A percentile compares a stretch with the other conserved stretches of the same genome.
These are phyloP conservation scores for Diplocarpon rosae DNA, from an alignment of 2,329 filamentous ascomycete genomes.

Conservation along the genomic window DNA sequence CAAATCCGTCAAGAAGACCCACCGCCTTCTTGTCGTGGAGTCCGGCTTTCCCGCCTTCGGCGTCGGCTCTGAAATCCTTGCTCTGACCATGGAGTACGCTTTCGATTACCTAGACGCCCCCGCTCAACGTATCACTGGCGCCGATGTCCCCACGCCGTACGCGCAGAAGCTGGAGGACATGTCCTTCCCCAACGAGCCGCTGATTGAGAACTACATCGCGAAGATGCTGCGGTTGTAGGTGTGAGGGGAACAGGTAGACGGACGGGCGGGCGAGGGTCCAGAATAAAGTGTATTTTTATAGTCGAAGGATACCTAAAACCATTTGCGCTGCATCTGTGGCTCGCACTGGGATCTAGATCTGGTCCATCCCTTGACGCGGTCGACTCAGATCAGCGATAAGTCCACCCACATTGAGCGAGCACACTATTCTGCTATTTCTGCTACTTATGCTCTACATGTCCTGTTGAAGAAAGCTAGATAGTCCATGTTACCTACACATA, in stretches of 20 bases:
- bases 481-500: too few species aligned
- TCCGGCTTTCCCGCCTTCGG: constrained; percentile 95
- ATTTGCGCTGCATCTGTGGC: constrained; percentile 2
- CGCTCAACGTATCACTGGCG: constrained; percentile 86
- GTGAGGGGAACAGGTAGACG: not conserved
- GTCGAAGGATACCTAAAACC: constrained; percentile 13
- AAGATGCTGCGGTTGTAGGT: constrained; percentile 74
- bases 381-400: too few species aligned
- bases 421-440: too few species aligned
- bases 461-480: too few species aligned
- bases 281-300: constrained; percentile 14
- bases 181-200: constrained; percentile 80
- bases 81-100: constrained; percentile 90
- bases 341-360: too few species aligned
- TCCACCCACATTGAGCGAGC: too few species aligned
- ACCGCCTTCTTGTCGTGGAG: constrained; percentile 81
- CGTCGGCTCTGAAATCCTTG: constrained; percentile 85
- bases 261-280: not conserved
- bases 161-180: constrained; percentile 88
- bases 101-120: constrained; percentile 97
- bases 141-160: constrained; percentile 95
- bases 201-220: constrained; percentile 79
- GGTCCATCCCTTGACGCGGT: too few species aligned
- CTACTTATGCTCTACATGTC: too few species aligned
- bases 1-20: constrained; percentile 98